Base-by-base conservation (phyloP, 2,329 filamentous ascomycete genomes). In the Exophiala xenobiotica region DNA sequence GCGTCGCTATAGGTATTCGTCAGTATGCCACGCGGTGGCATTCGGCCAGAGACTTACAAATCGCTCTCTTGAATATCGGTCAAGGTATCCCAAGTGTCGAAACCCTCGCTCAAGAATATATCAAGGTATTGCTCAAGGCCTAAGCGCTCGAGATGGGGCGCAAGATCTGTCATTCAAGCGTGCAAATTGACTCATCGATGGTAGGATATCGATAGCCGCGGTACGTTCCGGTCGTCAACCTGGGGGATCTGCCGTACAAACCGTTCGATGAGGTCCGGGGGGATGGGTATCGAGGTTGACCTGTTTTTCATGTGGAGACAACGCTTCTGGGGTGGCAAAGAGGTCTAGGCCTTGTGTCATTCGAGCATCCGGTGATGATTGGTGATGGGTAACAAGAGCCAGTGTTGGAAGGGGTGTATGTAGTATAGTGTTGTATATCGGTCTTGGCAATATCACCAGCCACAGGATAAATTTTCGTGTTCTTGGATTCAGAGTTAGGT, bases 31-130 rank as follows among this genome's bases (percentile, higher is more conserved):
- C 23, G 41, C 2, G 20, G 23, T 7, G 16, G 20, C 16, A 6
- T 7, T 3, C 14, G 14, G 12, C 19, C 22, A 19, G 2, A 11
- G 18, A 72, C 83, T 67, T 70, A 90, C 86, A 93, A 76, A 64
- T 93, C 88, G 19, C 86, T 87, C 69, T 92, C 88, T 54, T 88
- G 90, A 47, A 93, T 90, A 65, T 92, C 88, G 44, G 90, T 75
- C 49, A 92, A 84, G 1, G 85, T 90, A 26, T 90, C 86, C 88
- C 88, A 92, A 8, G 84, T 83, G 68, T 93, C 88, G 67, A 93
- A 93, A 2, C 88, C 88, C 69, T 92, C 87, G 46, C 88, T 82
- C 37, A 88, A 67, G 62, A 93, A 88, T 49, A 76, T 72, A 60
- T 85, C 78, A 53, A 88, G 79, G 72, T 93, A 92, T 70, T 90